Base-by-base conservation (phyloP, 257 asterid genomes). In the Coffea eugenioides region DNA sequence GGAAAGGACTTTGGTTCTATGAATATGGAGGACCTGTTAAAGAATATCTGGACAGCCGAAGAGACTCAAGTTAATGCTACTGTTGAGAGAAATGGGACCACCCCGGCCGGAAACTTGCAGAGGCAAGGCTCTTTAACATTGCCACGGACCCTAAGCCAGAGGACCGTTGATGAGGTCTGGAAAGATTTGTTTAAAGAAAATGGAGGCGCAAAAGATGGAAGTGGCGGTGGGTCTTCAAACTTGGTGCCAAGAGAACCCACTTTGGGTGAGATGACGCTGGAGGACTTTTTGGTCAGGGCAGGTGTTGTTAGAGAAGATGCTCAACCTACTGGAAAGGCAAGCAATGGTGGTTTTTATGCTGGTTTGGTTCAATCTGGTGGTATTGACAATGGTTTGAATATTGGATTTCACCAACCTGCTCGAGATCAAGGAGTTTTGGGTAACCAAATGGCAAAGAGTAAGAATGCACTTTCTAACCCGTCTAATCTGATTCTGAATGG, bases 1-100 rank as follows among this genome's bases (percentile, higher is more conserved):
- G 97, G 97, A 45, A 94, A 87, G 89, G 97, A 94, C 69, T 91
- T 91, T 45, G 98, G 98, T 41, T 93, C 97, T 9, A 90, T 94
- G 94, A 94, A 94, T 78, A 93, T 94, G 97, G 98, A 94, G 86
- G 98, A 94, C 39, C 93, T 94, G 12, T 54, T 94, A 46, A 94
- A 94, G 88, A 94, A 87, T 86, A 90, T 94, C 71, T 93, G 97
- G 97, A 87, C 95, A 21, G 96, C 94, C 49, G 98, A 94, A 82
- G 98, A 91, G 87, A 87, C 85, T 75, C 97, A 92, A 83, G 88
- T 83, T 34, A 43, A 39, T 77, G 73, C 82, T 66, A 48, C 83
- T 5, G 91, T 85, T 56, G 87, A 62, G 11, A 92, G 80, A 79
- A 81, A 82, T 54, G 92, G 82, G 61, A 82, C 36, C 49, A 74